phyloP scores from a whole-genome alignment of 129 eudicot species.

The Centella asiatica region DNA sequence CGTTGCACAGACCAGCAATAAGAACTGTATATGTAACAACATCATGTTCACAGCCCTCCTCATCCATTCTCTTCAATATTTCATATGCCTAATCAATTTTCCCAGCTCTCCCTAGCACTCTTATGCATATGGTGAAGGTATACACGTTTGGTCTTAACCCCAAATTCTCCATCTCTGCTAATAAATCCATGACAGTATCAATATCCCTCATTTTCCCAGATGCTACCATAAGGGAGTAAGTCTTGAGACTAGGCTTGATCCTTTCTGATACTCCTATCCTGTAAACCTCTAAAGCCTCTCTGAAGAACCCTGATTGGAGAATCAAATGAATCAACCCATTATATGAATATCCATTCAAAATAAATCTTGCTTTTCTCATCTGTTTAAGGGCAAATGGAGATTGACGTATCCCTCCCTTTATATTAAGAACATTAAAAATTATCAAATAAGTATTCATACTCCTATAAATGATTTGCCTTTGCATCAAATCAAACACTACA shows the following conservation, averaged over 20 bases:
- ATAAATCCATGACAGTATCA: constrained; percentile 50
- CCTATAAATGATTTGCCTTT: constrained; percentile 77
- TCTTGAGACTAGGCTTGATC: constrained; percentile 80
- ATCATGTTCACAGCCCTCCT: constrained; percentile 85
- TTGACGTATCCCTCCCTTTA: constrained; percentile 75
- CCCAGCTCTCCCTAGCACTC: constrained; percentile 94
- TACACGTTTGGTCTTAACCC: constrained; percentile 87
- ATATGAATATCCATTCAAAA: constrained; percentile 77
- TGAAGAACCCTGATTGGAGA: constrained; percentile 63
- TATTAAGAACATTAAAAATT: constrained; percentile 49
- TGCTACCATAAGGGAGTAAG: constrained; percentile 95
- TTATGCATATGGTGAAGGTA: constrained; percentile 85
- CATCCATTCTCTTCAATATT: constrained; percentile 74
- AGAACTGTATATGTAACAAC: constrained; percentile 87
- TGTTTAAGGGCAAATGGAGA: constrained; percentile 59
- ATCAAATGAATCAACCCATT: constrained; percentile 84
- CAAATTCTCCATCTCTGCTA: constrained; percentile 71
- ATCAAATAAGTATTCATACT: constrained; percentile 57
- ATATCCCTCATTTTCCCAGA: constrained; percentile 80
- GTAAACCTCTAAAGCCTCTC: constrained; percentile 70
- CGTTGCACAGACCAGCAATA: constrained; percentile 81
- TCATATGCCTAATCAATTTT: constrained; percentile 63
- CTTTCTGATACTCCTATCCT: constrained; percentile 59
- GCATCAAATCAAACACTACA: constrained; percentile 85
- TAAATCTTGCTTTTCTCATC: constrained; percentile 59